Base-by-base conservation (phyloP, 2,329 filamentous ascomycete genomes). In the Trichoderma koningii region DNA sequence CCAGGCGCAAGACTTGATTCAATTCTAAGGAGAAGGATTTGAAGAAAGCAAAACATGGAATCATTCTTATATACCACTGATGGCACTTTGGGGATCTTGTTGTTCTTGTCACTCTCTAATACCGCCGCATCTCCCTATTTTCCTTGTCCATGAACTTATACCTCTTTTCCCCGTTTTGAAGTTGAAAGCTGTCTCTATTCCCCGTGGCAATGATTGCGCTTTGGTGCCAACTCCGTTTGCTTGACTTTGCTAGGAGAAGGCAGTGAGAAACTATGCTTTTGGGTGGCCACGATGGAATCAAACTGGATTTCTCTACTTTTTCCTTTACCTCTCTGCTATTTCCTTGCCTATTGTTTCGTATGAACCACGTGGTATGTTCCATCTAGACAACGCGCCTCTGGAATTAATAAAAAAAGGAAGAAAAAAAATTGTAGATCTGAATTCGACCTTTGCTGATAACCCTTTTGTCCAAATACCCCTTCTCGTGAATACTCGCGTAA, bases 1-100 rank as follows among this genome's bases (percentile, higher is more conserved):
- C 51, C 82, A 83, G 71, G 80, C 81, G 67, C 81, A 85, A 74
- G 85, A 89, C 72, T 76, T 89, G 69, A 89, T 89, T 70, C 85
- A 88, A 73, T 87, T 89, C 69, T 89, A 82, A 74, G n/a, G 50
- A 9, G 38, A 48, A 30, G n/a, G 47, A 52, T 17, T 52, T 34
- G 7, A 10, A 10, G 9, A 45, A n/a, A 26, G 23, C 17, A 38
- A 38, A 38, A 12, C 34, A 38, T 34, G 15, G 42, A 21, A 17
- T 63, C 45, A 53, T 45, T 55, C 47, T 61, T 45, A 59, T 61
- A 53, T 53, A 53, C 55, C 55, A 60, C 34, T 45, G 63, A 47
- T 23, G 55, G 19, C 28, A 48, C 28, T 38, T 12, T 51, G 28
- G 56, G 42, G 23, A 38, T 47, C 47, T 50, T 38, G 55, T 21